A percentile compares a stretch with the other conserved stretches of the same genome.
phyloP scores from a whole-genome alignment of 805 yeast genomes.

The Wickerhamiella kurtzmanii region DNA sequence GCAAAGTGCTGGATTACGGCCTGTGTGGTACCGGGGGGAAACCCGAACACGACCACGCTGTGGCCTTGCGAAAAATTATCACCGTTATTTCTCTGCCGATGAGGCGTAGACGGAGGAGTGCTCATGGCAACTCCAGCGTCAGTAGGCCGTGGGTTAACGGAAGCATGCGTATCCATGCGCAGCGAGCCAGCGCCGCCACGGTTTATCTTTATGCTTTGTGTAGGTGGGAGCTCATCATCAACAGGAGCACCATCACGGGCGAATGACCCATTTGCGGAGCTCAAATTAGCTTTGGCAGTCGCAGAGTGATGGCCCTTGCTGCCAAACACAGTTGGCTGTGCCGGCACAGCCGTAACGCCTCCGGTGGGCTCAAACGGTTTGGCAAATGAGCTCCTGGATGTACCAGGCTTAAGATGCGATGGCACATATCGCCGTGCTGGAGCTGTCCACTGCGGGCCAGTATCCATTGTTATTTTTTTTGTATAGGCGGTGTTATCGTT shows the following conservation, averaged over 20 bases:
- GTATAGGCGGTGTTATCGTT: background rate
- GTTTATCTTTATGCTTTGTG: slow-evolving; percentile 9
- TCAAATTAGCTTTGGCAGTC: background rate
- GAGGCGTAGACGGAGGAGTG: background rate
- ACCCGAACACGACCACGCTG: slow-evolving; percentile 78
- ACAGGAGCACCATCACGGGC: slow-evolving; percentile 2
- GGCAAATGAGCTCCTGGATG: slow-evolving; percentile 17
- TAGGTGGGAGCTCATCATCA: slow-evolving; percentile 16
- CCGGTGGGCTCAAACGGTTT: slow-evolving; percentile 6
- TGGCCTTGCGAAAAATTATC: slow-evolving; percentile 28
- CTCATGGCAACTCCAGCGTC: background rate
- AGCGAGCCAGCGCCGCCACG: slow-evolving; percentile 1
- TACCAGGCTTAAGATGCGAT: slow-evolving; percentile 15
- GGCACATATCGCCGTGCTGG: slow-evolving; percentile 17
- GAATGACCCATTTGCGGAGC: background rate
- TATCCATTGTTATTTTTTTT: background rate
- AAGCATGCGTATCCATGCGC: background rate
- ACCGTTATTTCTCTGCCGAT: background rate
- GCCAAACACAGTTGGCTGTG: background rate
- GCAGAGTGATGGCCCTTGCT: background rate
- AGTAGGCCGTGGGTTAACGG: background rate
- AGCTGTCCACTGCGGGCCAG: slow-evolving; percentile 13
- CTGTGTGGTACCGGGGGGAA: slow-evolving; percentile 61
- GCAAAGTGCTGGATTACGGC: slow-evolving; percentile 58
- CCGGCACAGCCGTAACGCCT: background rate